Percentiles rank a stretch among this genome's conserved stretches.
Evolutionary conservation across 495 filamentous ascomycete genomes (phyloP).

Genomic region (Aspergillus sparsus): DNA sequence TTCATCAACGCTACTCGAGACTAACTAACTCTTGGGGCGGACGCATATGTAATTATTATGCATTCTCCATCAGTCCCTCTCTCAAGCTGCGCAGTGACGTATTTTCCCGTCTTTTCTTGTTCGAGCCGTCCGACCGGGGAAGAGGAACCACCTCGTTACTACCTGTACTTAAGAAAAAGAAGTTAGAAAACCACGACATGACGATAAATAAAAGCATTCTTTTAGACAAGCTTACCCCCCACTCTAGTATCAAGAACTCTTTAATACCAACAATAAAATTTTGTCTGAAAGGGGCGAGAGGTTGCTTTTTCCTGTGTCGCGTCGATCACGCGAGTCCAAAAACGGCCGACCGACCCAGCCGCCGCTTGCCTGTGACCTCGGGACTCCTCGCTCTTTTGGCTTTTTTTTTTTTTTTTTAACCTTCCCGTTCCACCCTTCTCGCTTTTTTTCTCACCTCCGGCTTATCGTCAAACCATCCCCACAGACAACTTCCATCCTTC

Average conservation of each 20-base stretch:
- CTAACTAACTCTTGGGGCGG: too few relatives aligned
- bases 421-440: conserved; percentile 12
- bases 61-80: conserved; percentile 2
- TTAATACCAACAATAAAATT: not conserved
- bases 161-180: not conserved
- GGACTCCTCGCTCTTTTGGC: conserved; percentile 21
- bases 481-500: conserved; percentile 9
- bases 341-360: not conserved
- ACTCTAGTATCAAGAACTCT: not conserved
- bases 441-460: conserved; percentile 20
- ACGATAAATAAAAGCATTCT: not conserved
- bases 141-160: not conserved
- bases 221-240: not conserved
- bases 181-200: not conserved
- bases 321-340: conserved; percentile 28
- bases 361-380: conserved; percentile 22
- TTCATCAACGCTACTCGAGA: not conserved
- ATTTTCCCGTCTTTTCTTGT: conserved; percentile 12
- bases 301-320: conserved; percentile 14
- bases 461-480: conserved; percentile 26
- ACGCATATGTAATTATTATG: too few relatives aligned
- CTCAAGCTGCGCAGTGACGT: conserved; percentile 22
- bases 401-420: conserved; percentile 14
- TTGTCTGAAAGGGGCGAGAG: not conserved
- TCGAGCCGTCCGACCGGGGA: conserved; percentile 7